Evolutionary conservation across 2,329 filamentous ascomycete species (phyloP).

Genomic region (Fusarium musae): DNA sequence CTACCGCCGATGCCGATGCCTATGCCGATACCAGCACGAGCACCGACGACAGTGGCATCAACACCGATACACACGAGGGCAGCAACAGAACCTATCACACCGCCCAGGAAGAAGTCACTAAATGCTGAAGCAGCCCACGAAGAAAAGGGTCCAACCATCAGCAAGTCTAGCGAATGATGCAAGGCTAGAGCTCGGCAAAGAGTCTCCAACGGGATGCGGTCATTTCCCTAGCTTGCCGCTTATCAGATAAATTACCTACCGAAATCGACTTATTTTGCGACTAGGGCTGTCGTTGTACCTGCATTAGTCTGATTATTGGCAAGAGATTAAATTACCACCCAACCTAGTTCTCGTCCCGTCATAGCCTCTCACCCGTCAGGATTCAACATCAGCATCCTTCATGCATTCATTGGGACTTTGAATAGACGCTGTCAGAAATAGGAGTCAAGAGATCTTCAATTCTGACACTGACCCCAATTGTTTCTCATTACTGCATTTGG

Average conservation of each 20-base stretch:
- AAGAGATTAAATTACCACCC: constrained; percentile 29
- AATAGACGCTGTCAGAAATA: constrained; percentile 1
- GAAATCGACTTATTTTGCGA: constrained; percentile 28
- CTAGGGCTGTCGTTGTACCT: constrained; percentile 28
- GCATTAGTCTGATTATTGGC: constrained; percentile 31
- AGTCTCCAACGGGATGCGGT: constrained; percentile 17
- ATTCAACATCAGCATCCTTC: constrained; percentile 1
- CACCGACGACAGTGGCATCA: background rate
- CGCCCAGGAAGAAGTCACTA: constrained; percentile 4
- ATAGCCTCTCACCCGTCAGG: background rate
- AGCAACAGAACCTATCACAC: background rate
- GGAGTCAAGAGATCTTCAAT: constrained; percentile 22
- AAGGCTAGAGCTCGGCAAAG: background rate
- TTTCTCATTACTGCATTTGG: constrained; percentile 5
- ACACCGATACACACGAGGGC: background rate
- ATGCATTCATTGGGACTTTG: background rate
- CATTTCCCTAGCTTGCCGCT: constrained; percentile 21
- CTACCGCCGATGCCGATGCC: background rate
- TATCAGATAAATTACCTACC: constrained; percentile 29
- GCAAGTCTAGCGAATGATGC: constrained; percentile 19
- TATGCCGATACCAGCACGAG: background rate
- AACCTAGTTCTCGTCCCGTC: constrained; percentile 11
- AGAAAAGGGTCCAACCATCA: constrained; percentile 19
- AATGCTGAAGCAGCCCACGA: constrained; percentile 2
- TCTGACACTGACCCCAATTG: constrained; percentile 9